Evolutionary conservation across 2,329 filamentous ascomycete species (phyloP).

Genomic region (Neocucurbitaria cava): DNA sequence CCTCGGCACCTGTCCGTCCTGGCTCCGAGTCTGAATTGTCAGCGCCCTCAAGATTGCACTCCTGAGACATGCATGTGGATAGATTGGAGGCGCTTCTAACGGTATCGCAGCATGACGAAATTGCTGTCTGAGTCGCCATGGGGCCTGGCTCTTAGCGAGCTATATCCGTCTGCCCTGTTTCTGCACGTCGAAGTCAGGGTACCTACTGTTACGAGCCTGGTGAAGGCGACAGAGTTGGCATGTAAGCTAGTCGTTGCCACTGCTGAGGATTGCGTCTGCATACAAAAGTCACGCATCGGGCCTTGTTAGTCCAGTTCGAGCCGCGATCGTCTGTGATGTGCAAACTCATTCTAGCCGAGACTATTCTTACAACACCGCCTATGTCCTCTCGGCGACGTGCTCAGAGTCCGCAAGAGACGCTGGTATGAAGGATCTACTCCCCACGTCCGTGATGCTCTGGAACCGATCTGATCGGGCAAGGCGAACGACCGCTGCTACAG

Average conservation of each 20-base stretch:
- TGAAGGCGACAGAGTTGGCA: constrained; percentile 17
- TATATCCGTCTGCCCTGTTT: constrained; percentile 35
- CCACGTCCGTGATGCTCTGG: not conserved
- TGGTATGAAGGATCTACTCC: not conserved
- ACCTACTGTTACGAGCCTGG: constrained; percentile 11
- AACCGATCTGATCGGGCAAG: not conserved
- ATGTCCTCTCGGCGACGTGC: not conserved
- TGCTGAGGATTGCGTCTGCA: constrained; percentile 15
- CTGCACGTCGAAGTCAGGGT: constrained; percentile 19
- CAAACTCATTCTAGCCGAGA: not conserved
- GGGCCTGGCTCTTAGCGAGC: constrained; percentile 16
- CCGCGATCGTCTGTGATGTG: not conserved
- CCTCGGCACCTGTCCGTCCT: constrained; percentile 12
- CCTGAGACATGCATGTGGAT: constrained; percentile 31
- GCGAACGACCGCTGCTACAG: not conserved
- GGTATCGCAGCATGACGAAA: constrained; percentile 26
- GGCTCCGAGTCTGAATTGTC: constrained; percentile 9
- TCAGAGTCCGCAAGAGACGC: not conserved
- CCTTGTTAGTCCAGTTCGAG: not conserved
- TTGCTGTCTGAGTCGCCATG: constrained; percentile 13
- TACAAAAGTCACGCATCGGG: constrained; percentile 9
- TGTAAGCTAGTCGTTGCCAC: constrained; percentile 5
- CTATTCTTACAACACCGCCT: not conserved
- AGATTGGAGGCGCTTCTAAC: constrained; percentile 17
- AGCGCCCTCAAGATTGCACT: constrained; percentile 12